Evolutionary conservation across 345 rosid species (phyloP).

Genomic region (sweet orange (Citrus sinensis)): DVS_A1.0 CM039162.1:25066501-25067000

Average conservation of each 20-base stretch:
- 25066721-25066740: conserved; percentile 34
- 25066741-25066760: not conserved
- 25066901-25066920: conserved; percentile 6
- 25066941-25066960: not conserved
- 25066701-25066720: conserved; percentile 28
- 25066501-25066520: not conserved
- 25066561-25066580: not conserved
- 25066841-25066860: not conserved
- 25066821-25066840: not conserved
- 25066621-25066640: conserved; percentile 18
- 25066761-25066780: not conserved
- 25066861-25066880: not conserved
- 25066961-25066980: conserved; percentile 1
- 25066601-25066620: not conserved
- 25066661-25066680: conserved; percentile 30
- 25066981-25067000: conserved; percentile 24
- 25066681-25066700: conserved; percentile 24
- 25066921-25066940: not conserved
- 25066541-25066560: conserved; percentile 7
- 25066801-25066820: not conserved
- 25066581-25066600: conserved; percentile 11
- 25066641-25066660: conserved; percentile 23
- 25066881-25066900: not conserved
- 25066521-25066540: not conserved
- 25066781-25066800: not conserved